Base-by-base conservation (phyloP, 2,329 filamentous ascomycete genomes). In the Tolypocladium cylindrosporum region DNA sequence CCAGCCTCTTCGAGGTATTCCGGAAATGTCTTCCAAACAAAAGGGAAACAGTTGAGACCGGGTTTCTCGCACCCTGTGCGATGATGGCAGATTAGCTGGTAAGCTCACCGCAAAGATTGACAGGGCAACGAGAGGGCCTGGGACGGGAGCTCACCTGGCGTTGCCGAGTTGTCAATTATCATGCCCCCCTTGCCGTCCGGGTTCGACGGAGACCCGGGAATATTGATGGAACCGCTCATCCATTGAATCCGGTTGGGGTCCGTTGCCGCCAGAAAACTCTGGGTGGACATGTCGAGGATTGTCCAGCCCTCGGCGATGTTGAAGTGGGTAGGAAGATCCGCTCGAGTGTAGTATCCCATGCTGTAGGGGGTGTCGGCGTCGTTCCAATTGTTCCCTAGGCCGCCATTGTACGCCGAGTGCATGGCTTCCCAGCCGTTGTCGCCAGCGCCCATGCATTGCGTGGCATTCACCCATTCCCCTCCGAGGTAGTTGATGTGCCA, bases 301-400 rank as follows among this genome's bases (percentile, higher is more conserved):
- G 79, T 82, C 75, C 77, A 83, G 9, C 74, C 77, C 62, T 83
- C 80, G 5, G 79, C 80, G 62, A 83, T 76, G 31, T 76, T 74
- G 64, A 77, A 83, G 41, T 83, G 80, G 40, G 80, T 75, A 0
- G 79, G 79, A 34, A 83, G 72, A 61, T 83, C 80, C 11, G 73
- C 64, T 39, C 78, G 70, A 57, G 76, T 78, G 62, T 74, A 74
- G 64, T 82, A 80, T 0, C 75, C 78, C 78, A 57, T 75, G 74
- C 24, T 72, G 65, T 11, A 59, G 21, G 56, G 55, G 21, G 58
- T 45, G 31, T 63, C 58, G 19, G 60, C 59, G 0, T 42, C 4
- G n/a, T 75, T 75, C 79, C 80, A 83, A 54, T 75, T 70, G 60
- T 82, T 74, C 62, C 80, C 82, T 52, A 77, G 63, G 1, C 75